Percentiles rank a stretch among this genome's conserved stretches.
phyloP scores from a whole-genome alignment of 257 asterid species.

The Solanum neorickii region DNA sequence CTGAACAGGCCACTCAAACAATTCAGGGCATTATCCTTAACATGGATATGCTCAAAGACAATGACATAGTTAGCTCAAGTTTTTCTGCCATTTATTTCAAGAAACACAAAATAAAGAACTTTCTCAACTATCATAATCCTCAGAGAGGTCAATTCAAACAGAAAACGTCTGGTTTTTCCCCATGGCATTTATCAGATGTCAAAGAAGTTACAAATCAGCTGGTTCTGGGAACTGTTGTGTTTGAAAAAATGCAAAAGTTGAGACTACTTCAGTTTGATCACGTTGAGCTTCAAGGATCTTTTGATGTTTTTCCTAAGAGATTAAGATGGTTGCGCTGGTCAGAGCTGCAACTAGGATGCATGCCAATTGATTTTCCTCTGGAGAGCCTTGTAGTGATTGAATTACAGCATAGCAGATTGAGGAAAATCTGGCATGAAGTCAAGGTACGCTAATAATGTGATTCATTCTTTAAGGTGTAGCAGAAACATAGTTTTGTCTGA shows the following conservation, averaged over 20 bases:
- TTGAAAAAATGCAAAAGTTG: constrained; percentile 5
- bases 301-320: constrained; percentile 5
- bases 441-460: not conserved
- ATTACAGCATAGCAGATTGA: constrained; percentile 8
- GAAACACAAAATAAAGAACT: not conserved
- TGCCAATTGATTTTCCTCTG: constrained; percentile 9
- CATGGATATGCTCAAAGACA: constrained; percentile 1
- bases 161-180: not conserved
- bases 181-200: not conserved
- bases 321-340: constrained; percentile 9
- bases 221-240: constrained; percentile 1
- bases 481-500: not conserved
- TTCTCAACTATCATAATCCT: not conserved
- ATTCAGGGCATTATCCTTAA: constrained; percentile 6
- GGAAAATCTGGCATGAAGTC: constrained; percentile 3
- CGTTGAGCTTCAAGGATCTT: constrained; percentile 1
- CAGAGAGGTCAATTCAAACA: not conserved
- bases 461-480: not conserved
- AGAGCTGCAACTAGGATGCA: not conserved
- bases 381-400: constrained; percentile 7
- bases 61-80: not conserved
- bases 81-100: not conserved
- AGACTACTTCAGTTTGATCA: constrained; percentile 5
- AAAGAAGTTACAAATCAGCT: not conserved
- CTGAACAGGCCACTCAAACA: constrained; percentile 7